These are phyloP conservation scores for Yarrowia alimentaria DNA, from an alignment of 805 yeast species.

Conservation along the genomic window DNA sequence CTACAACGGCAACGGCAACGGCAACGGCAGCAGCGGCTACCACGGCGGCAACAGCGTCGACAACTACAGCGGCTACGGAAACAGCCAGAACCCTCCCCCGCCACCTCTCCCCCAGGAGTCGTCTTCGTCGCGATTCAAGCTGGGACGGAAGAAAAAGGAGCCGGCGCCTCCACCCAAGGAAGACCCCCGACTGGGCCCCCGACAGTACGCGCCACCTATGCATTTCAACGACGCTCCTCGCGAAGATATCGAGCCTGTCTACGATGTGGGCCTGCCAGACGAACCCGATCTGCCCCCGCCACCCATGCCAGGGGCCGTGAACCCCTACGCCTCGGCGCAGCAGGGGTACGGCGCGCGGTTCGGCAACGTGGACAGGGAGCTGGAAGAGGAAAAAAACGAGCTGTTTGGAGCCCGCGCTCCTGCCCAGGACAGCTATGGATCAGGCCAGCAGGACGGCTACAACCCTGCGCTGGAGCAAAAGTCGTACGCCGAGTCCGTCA, in stretches of 20 bases:
- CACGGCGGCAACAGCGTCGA: background rate
- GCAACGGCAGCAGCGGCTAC: background rate
- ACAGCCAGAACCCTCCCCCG: no score
- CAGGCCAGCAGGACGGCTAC: no score
- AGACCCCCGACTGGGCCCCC: background rate
- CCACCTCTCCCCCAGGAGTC: no score
- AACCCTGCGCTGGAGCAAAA: conserved; percentile 4
- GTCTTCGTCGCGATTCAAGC: background rate
- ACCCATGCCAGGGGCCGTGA: conserved; percentile 12
- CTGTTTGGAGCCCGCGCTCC: conserved; percentile 17
- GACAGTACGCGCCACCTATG: background rate
- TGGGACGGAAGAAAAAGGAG: conserved; percentile 9
- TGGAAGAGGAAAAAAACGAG: conserved; percentile 5
- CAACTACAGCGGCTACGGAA: background rate
- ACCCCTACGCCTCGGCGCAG: conserved; percentile 19
- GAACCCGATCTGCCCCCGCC: conserved; percentile 22
- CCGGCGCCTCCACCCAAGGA: background rate
- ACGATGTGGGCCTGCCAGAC: conserved; percentile 4
- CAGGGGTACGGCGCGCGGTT: conserved; percentile 16
- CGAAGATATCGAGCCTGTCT: conserved; percentile 12
- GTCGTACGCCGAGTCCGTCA: conserved; percentile 20
- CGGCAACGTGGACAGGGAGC: conserved; percentile 16
- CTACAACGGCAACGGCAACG: background rate
- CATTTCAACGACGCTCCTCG: background rate
- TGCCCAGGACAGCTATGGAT: background rate